Evolutionary conservation across 306 rosid species (phyloP).

Genomic region (Corylus avellana): DNA sequence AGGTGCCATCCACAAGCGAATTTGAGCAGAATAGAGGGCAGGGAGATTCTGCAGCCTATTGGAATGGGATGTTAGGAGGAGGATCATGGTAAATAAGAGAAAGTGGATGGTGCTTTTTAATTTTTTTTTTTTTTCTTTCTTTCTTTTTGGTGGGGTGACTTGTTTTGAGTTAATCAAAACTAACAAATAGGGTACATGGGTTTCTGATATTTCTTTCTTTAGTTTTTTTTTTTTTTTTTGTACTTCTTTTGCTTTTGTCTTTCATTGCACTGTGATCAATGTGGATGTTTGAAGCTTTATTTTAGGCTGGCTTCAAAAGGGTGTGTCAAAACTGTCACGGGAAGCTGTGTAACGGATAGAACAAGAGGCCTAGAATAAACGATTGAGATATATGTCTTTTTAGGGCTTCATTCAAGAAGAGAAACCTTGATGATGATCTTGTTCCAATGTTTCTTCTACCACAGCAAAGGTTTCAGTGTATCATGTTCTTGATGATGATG

Average conservation of each 20-base stretch:
- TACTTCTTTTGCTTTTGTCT: constrained; percentile 3
- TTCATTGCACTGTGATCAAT: constrained; percentile 23
- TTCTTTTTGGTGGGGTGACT: constrained; percentile 30
- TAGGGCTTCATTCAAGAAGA: constrained; percentile 14
- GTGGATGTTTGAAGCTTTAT: constrained; percentile 47
- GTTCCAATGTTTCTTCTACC: constrained; percentile 24
- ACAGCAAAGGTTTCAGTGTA: constrained; percentile 23
- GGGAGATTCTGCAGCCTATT: constrained; percentile 71
- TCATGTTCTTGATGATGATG: not conserved
- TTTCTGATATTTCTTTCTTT: constrained; percentile 19
- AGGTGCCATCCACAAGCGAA: constrained; percentile 48
- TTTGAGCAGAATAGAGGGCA: constrained; percentile 56
- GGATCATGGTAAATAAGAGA: constrained; percentile 75
- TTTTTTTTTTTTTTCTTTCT: constrained; percentile 6
- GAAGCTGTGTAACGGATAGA: constrained; percentile 11
- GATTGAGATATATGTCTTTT: not conserved
- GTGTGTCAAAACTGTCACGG: constrained; percentile 1
- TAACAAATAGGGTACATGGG: constrained; percentile 57
- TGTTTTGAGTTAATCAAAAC: constrained; percentile 50
- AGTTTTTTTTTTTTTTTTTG: constrained; percentile 24
- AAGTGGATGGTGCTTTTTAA: constrained; percentile 27
- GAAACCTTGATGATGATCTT: not conserved
- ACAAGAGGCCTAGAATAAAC: constrained; percentile 11
- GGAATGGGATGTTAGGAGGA: constrained; percentile 94
- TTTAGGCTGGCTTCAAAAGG: constrained; percentile 50